These are phyloP conservation scores for Candida boleticola DNA, from an alignment of 805 yeast genomes.

Conservation along the genomic window DNA sequence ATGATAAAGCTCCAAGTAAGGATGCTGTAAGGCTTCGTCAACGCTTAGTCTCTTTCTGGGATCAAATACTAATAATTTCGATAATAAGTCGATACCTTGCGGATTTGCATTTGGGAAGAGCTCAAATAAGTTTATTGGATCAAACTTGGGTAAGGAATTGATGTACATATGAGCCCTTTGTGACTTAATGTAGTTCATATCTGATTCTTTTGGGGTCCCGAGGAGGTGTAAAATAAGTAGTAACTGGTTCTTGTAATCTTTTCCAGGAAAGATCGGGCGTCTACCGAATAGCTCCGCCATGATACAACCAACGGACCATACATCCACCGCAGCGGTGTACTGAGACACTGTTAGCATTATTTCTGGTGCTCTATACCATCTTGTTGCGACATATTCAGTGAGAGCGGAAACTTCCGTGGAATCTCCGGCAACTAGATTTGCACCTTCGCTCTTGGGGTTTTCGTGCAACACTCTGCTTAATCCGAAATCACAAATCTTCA, in stretches of 20 bases:
- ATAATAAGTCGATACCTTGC: conserved; percentile 35
- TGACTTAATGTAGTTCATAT: conserved; percentile 18
- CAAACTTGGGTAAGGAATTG: conserved; percentile 21
- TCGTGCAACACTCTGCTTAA: conserved; percentile 56
- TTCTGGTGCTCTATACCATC: conserved; percentile 87
- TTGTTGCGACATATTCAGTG: conserved; percentile 81
- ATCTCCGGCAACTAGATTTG: conserved; percentile 21
- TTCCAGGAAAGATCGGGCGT: conserved; percentile 71
- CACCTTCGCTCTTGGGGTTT: conserved; percentile 14
- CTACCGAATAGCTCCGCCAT: conserved; percentile 64
- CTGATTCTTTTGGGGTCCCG: conserved; percentile 58
- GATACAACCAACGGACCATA: conserved; percentile 82
- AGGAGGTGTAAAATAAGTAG: conserved; percentile 63
- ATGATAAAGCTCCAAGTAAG: conserved; percentile 83
- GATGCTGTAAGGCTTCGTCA: conserved; percentile 84
- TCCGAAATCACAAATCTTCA: conserved; percentile 80
- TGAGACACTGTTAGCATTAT: conserved; percentile 73
- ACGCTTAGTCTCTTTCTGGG: conserved; percentile 84
- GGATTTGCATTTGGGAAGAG: conserved; percentile 17
- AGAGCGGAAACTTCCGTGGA: conserved; percentile 39
- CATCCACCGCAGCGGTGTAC: conserved; percentile 73
- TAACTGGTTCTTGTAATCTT: conserved; percentile 68
- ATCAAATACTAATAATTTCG: conserved; percentile 79
- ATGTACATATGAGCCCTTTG: conserved; percentile 25
- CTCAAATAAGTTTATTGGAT: conserved; percentile 13